Evolutionary conservation across 2,329 filamentous ascomycete genomes (phyloP).

Genomic region (Aspergillus sclerotialis): DNA sequence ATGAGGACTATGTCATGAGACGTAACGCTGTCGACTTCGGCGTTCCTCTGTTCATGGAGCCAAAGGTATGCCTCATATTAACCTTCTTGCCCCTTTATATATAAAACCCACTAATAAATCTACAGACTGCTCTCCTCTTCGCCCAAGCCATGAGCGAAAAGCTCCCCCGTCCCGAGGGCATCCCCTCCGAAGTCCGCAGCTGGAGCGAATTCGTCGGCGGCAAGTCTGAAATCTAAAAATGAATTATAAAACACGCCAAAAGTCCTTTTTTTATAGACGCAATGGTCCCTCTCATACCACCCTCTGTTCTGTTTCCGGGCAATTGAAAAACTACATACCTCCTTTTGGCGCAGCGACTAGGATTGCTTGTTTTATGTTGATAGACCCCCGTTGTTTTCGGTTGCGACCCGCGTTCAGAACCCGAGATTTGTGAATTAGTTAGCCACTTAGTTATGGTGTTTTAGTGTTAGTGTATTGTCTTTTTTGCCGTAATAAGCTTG

Average conservation of each 20-base stretch:
- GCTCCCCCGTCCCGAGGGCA: conserved; percentile 78
- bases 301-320: conserved; percentile 8
- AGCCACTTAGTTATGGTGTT: conserved; percentile 3
- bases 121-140: conserved; percentile 86
- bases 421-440: conserved; percentile 8
- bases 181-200: conserved; percentile 81
- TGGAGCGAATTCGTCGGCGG: conserved; percentile 95
- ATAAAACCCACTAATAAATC: not conserved
- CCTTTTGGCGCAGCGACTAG: conserved; percentile 20
- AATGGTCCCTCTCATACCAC: conserved; percentile 10
- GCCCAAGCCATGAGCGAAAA: conserved; percentile 97
- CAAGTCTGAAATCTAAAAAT: conserved; percentile 20
- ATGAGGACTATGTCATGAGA: conserved; percentile 98
- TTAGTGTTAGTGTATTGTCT: conserved; percentile 6
- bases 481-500: conserved; percentile 13
- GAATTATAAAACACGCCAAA: conserved; percentile 11
- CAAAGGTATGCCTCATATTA: conserved; percentile 69
- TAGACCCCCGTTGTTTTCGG: conserved; percentile 24
- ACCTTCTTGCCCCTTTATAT: conserved; percentile 1
- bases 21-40: conserved; percentile 98
- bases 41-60: conserved; percentile 96
- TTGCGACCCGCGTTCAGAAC: conserved; percentile 5
- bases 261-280: conserved; percentile 9
- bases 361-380: conserved; percentile 23
- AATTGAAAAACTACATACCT: conserved; percentile 13